Evolutionary conservation across 768 basidiomycete species (phyloP), one percentile per base, ranked within the genome.

Genomic region (Pleurotus djamor): DNA sequence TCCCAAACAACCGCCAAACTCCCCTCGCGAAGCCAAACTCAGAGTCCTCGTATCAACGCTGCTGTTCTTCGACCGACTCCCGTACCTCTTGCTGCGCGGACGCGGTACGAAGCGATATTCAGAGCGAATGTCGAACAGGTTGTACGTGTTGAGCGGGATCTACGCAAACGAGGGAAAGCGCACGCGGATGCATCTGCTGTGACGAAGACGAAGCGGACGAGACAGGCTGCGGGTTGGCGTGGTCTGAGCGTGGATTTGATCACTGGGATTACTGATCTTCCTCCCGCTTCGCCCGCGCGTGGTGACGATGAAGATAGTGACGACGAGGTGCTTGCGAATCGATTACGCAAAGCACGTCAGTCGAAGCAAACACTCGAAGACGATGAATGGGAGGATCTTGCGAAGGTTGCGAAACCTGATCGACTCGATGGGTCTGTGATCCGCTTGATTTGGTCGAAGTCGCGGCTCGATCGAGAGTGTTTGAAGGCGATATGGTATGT

Each of bases 191-290:
- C 71, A 16, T 71, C 74, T 1, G 64, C 74, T 3, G 49, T 77
- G 13, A 59, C 74, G 55, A 70, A 75, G 49, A 65, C 76, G 13
- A 77, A 79, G 61, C 79, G 81, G 47, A 67, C 66, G 43, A 70
- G 86, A 59, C 81, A 85, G 58, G 85, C 88, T 1, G 84, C 83
- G 3, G 91, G 91, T 2, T 93, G 91, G 91, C 76, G 88, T 47
- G 89, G 85, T 7, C 67, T 88, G 43, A 88, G 88, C 1, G 83
- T 90, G 33, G 89, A 91, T 67, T 70, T 87, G 55, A 83, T 86
- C 55, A 80, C 82, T 9, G 76, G 72, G 58, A 70, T 73, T 2
- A 78, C 77, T 36, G 76, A 74, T 38, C 68, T 71, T 54, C 47
- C 62, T 5, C 49, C 64, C 35, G 52, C 45, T 3, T 28, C 21